Conservation (phyloP, 768 basidiomycete genomes). For the Tricholoma terreum region DNA sequence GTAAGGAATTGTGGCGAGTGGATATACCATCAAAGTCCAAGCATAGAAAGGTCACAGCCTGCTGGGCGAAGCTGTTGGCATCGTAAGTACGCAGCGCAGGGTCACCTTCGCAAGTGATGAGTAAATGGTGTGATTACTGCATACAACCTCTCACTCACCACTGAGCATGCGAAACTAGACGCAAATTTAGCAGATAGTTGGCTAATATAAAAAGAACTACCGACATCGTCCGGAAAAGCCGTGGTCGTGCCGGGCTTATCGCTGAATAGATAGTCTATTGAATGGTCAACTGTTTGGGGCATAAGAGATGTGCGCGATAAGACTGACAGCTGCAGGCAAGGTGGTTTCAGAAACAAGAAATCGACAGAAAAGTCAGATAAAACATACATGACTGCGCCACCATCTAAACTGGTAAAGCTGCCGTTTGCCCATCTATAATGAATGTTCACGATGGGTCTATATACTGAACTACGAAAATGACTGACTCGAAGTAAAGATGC, state of each 20-base stretch:
- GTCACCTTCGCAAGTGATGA: conserved; percentile 27
- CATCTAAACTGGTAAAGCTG: conserved; percentile 40
- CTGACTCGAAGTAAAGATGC: conserved; percentile 52
- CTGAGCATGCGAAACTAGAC: conserved; percentile 52
- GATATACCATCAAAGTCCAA: conserved; percentile 43
- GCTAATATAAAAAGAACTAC: conserved; percentile 11
- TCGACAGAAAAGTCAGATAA: conserved; percentile 8
- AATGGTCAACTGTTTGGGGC: not conserved
- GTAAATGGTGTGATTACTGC: not conserved
- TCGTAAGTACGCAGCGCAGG: conserved; percentile 47
- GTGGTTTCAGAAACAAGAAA: conserved; percentile 1
- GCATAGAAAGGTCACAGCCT: conserved; percentile 48
- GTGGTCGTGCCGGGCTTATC: conserved; percentile 45
- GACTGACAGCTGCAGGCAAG: conserved; percentile 26
- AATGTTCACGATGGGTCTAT: not conserved
- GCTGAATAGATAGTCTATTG: conserved; percentile 46
- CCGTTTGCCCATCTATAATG: conserved; percentile 43
- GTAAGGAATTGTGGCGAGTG: conserved; percentile 37
- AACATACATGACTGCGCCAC: conserved; percentile 44
- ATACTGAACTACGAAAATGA: not conserved
- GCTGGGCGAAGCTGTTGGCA: conserved; percentile 39
- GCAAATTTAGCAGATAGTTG: conserved; percentile 5
- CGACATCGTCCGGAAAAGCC: conserved; percentile 53
- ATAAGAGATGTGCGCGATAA: not conserved
- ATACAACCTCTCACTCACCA: conserved; percentile 27